Conservation (phyloP, 2,329 filamentous ascomycete genomes). For the Corynespora cassiicola region DNA sequence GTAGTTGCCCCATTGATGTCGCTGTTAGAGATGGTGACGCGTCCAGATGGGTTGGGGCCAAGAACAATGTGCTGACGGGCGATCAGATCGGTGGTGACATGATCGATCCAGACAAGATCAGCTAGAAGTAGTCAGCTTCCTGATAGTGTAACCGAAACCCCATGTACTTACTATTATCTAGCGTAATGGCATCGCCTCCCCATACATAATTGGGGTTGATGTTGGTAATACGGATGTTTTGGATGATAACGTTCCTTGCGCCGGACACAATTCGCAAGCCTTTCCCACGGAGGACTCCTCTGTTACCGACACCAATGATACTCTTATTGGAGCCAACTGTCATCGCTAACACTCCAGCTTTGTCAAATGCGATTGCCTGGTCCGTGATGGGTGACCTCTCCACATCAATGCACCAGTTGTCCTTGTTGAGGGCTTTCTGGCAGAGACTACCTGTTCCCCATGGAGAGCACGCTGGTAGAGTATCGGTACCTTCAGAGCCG, state of each 20-base stretch:
- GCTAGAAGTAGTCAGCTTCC: no score
- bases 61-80: slow-evolving; percentile 21
- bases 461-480: slow-evolving; percentile 20
- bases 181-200: slow-evolving; percentile 45
- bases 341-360: slow-evolving; percentile 29
- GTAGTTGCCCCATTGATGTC: slow-evolving; percentile 23
- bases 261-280: no score
- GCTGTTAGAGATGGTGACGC: slow-evolving; percentile 25
- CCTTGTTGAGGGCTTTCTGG: slow-evolving; percentile 64
- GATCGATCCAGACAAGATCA: slow-evolving; percentile 43
- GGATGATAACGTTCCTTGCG: slow-evolving; percentile 45
- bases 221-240: slow-evolving; percentile 47
- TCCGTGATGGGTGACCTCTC: no score
- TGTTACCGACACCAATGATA: slow-evolving; percentile 47
- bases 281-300: no score
- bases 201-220: slow-evolving; percentile 47
- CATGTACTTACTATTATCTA: no score
- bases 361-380: slow-evolving; percentile 38
- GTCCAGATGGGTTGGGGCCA: slow-evolving; percentile 12
- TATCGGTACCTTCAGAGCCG: slow-evolving; percentile 26
- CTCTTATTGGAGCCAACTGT: slow-evolving; percentile 49
- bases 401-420: slow-evolving; percentile 22
- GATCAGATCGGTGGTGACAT: slow-evolving; percentile 21
- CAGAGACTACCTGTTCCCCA: slow-evolving; percentile 54
- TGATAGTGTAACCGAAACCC: no score